phyloP scores from a whole-genome alignment of 805 yeast genomes.

The Suhomyces emberorum region DNA sequence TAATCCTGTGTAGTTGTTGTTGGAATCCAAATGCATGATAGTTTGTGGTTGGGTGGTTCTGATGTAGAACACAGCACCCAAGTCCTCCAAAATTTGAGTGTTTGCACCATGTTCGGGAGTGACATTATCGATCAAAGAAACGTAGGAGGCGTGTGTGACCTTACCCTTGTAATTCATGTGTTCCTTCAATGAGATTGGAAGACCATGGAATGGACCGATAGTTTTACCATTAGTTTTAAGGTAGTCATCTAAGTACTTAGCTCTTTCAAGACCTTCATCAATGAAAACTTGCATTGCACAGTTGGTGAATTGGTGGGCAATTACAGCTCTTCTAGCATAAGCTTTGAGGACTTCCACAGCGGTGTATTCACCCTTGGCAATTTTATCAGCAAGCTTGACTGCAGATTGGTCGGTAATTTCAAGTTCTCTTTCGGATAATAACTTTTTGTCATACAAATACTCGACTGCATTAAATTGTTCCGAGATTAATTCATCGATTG shows the following conservation, averaged over 20 bases:
- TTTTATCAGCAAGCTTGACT: constrained; percentile 36
- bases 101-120: constrained; percentile 47
- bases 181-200: constrained; percentile 65
- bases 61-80: constrained; percentile 58
- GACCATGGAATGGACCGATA: constrained; percentile 63
- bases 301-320: constrained; percentile 62
- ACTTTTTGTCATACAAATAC: constrained; percentile 31
- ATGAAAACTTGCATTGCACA: constrained; percentile 60
- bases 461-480: constrained; percentile 37
- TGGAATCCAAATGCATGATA: constrained; percentile 65
- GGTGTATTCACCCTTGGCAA: constrained; percentile 45
- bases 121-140: constrained; percentile 46
- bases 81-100: constrained; percentile 42
- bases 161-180: constrained; percentile 54
- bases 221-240: constrained; percentile 45
- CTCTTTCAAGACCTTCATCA: constrained; percentile 56
- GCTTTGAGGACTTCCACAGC: constrained; percentile 57
- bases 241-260: constrained; percentile 52
- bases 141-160: constrained; percentile 60
- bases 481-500: constrained; percentile 30
- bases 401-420: constrained; percentile 45
- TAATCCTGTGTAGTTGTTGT: constrained; percentile 57
- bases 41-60: constrained; percentile 70
- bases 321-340: constrained; percentile 60
- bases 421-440: constrained; percentile 37